Base-by-base conservation (phyloP, 2,329 filamentous ascomycete species). In the Beauveria varroae region DNA sequence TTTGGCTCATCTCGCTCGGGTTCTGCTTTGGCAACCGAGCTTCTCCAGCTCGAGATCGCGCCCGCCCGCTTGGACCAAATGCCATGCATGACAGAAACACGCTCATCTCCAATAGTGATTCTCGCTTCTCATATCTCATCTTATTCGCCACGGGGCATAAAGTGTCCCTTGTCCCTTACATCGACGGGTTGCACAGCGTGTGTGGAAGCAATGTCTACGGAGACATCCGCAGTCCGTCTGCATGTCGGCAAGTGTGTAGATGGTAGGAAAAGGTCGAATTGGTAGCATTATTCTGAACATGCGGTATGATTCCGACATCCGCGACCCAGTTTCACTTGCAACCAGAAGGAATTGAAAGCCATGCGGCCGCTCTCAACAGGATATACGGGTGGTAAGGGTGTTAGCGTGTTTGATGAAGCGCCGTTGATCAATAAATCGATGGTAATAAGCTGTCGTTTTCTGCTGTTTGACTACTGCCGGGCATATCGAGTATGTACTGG, bases 371-470 rank as follows among this genome's bases (percentile, higher is more conserved):
- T 53, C 14, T 52, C 26, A 28, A 59, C 26, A 34, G 47, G 37
- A 34, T 18, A 53, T 46, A 41, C 16, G 37, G 34, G 22, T 34
- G 18, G 46, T 51, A 22, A 30, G 16, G 46, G 34, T 43, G 28
- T 46, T 47, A 51, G 56, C n/a, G 34, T 58, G 57, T 59, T 59
- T 59, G 47, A 41, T 40, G 57, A 59, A 46, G 57, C 57, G 57
- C 57, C 57, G 57, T 26, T 26, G 41, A 46, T 44, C 37, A 50
- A 30, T 22, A 28, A 41, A 18, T 57, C 30, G 30, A 47, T 50
- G 56, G 47, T 37, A 51, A 22, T 10, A 43, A 52, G 49, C 26
- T 24, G 18, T n/a, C 24, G 5, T 24, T 14, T 44, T 52, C 28
- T 24, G 49, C 20, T 49, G 22, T 20, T 50, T 12, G 30, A 18